A percentile compares a stretch with the other conserved stretches of the same genome.
phyloP scores from a whole-genome alignment of 169 alveolate genomes.

The Plasmodium billcollinsi region DNA sequence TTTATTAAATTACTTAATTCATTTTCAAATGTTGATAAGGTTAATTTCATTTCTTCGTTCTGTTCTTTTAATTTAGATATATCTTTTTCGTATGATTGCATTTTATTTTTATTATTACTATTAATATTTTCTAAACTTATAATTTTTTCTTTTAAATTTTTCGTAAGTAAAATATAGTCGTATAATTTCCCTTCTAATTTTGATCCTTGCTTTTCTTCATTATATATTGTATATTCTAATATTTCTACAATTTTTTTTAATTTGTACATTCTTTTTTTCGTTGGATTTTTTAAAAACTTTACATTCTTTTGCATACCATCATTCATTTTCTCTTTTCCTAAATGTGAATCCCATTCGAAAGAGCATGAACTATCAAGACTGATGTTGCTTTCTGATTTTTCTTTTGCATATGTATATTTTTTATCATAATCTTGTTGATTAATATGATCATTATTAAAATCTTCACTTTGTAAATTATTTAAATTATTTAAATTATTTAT shows the following conservation, averaged over 20 bases:
- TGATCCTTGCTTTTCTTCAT: slow-evolving; percentile 73
- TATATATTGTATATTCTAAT: slow-evolving; percentile 64
- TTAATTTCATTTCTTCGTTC: slow-evolving; percentile 73
- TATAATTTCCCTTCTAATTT: slow-evolving; percentile 49
- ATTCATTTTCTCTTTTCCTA: slow-evolving; percentile 12
- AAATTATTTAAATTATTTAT: no score
- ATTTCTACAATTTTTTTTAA: slow-evolving; percentile 65
- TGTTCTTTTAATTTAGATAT: slow-evolving; percentile 64
- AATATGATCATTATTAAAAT: background rate
- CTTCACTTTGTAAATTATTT: background rate
- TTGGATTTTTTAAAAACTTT: slow-evolving; percentile 76
- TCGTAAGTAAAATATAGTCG: slow-evolving; percentile 39
- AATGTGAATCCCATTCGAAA: slow-evolving; percentile 1
- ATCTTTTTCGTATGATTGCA: slow-evolving; percentile 67
- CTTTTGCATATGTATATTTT: slow-evolving; percentile 1
- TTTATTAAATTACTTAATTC: slow-evolving; percentile 72
- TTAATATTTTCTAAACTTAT: slow-evolving; percentile 20
- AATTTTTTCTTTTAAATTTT: slow-evolving; percentile 42
- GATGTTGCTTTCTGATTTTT: slow-evolving; percentile 12
- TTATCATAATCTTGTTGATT: background rate
- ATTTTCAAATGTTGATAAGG: slow-evolving; percentile 75
- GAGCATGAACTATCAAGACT: slow-evolving; percentile 72
- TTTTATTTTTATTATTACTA: slow-evolving; percentile 44
- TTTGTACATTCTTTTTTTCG: slow-evolving; percentile 73
- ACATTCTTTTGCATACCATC: background rate